Conservation (phyloP, 2,329 filamentous ascomycete species). For the Ophiocordyceps camponoti-floridani region DNA sequence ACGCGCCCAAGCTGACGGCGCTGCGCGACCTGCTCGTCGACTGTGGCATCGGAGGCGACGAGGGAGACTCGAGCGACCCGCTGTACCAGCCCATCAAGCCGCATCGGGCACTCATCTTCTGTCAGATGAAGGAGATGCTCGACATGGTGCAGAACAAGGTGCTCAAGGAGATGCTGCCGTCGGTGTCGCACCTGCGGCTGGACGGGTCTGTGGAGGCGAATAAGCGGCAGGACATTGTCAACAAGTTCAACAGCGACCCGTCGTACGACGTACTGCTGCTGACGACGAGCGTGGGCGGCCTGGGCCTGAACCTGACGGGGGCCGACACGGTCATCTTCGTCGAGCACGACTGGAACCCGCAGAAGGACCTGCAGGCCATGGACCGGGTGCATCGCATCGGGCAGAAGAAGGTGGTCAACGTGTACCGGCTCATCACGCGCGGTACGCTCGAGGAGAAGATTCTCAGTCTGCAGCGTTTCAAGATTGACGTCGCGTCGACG, state of each 20-base stretch:
- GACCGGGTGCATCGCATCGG: constrained; percentile 95
- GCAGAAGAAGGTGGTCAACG: constrained; percentile 99
- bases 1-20: constrained; percentile 85
- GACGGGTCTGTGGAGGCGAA: constrained; percentile 87
- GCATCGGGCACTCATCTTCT: constrained; percentile 91
- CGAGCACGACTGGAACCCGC: constrained; percentile 98
- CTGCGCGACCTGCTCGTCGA: constrained; percentile 90
- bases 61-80: constrained; percentile 38
- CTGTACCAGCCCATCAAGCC: constrained; percentile 76
- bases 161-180: constrained; percentile 75
- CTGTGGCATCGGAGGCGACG: constrained; percentile 79
- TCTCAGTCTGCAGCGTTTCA: constrained; percentile 92
- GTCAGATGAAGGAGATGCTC: constrained; percentile 99
- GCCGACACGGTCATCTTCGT: constrained; percentile 99
- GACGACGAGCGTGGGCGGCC: constrained; percentile 85
- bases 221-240: constrained; percentile 92
- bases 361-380: constrained; percentile 98
- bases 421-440: constrained; percentile 89
- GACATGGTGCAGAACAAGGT: constrained; percentile 97
- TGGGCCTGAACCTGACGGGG: constrained; percentile 88
- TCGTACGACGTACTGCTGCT: constrained; percentile 88
- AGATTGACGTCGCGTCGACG: constrained; percentile 94
- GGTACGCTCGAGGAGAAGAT: constrained; percentile 98
- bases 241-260: constrained; percentile 95
- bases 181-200: constrained; percentile 82